Base-by-base conservation (phyloP, 768 basidiomycete genomes). In the Clitopilus passeckerianus region DNA sequence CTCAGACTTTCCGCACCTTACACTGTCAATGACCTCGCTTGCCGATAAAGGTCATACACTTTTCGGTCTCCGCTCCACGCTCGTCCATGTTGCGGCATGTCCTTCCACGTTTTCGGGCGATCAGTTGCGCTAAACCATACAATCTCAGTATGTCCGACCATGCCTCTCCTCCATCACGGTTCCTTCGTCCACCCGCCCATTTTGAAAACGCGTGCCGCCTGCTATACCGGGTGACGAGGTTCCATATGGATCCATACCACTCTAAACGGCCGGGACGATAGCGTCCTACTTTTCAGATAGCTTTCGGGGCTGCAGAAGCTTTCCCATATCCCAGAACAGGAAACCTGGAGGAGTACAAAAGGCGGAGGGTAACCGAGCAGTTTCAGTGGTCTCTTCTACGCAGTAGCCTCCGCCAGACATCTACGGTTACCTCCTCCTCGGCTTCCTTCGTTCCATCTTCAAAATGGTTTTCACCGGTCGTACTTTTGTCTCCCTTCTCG, bases 391-490 rank as follows among this genome's bases (percentile, higher is more conserved):
- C 46, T 50, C 22, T 23, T 50, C 46, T 50, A 3, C 10, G 37
- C 46, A 50, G 46, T 7, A 50, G 46, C 46, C 46, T 50, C 46
- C 46, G 46, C 46, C 20, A 9, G 46, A 50, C 46, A 3, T 23
- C 46, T 50, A 50, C 24, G 54, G 30, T 55, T 55, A 10, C 54
- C 54, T 50, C 22, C 46, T 41, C 46, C 46, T 55, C 33, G n/a
- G 54, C 5, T 27, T 18, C 53, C 53, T 5, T 33, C 54, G 22
- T 24, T 16, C 27, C 53, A n/a, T 44, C 35, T 52, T 30, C 27
- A 7, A n/a, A 37, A 59, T 62, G 58, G 61, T 52, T 34, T 61
- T 59, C 22, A 3, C 37, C 12, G 41, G 54, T 9, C 57, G 22
- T 50, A 22, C 41, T 7, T 6, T 58, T 46, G 50, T 18, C 20